Evolutionary conservation across 768 basidiomycete species (phyloP).

Genomic region (Tricholoma flavovirens): DNA sequence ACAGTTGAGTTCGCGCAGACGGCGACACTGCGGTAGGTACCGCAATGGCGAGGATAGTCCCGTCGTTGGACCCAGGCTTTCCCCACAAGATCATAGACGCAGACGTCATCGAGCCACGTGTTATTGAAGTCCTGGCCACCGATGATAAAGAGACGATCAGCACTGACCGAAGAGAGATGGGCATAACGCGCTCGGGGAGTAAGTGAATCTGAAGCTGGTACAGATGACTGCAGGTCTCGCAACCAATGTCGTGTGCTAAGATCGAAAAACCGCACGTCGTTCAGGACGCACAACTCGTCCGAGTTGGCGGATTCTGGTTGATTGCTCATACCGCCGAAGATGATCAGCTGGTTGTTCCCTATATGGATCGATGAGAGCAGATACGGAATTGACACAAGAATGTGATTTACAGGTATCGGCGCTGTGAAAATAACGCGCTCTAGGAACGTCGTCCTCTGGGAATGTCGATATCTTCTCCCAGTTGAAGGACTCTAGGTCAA

Average conservation of each 20-base stretch:
- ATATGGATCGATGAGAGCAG: constrained; percentile 6
- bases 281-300: constrained; percentile 85
- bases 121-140: constrained; percentile 95
- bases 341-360: constrained; percentile 88
- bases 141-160: constrained; percentile 82
- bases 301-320: constrained; percentile 61
- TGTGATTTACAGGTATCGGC: constrained; percentile 66
- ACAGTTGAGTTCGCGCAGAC: constrained; percentile 67
- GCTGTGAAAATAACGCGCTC: constrained; percentile 92
- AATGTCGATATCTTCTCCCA: constrained; percentile 70
- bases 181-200: constrained; percentile 88
- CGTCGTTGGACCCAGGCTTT: constrained; percentile 76
- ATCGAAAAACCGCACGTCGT: constrained; percentile 89
- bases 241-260: constrained; percentile 68
- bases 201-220: constrained; percentile 38
- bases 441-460: constrained; percentile 66
- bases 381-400: background rate
- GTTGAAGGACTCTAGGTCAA: constrained; percentile 73
- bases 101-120: constrained; percentile 90
- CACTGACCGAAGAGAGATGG: constrained; percentile 84
- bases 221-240: constrained; percentile 36
- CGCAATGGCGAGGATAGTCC: constrained; percentile 88
- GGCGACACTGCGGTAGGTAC: constrained; percentile 92
- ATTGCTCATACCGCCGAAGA: constrained; percentile 96
- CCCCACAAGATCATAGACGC: constrained; percentile 74